Conservation (phyloP, 108 stramenopile species). For the Nannochloropsis granulata region DNA sequence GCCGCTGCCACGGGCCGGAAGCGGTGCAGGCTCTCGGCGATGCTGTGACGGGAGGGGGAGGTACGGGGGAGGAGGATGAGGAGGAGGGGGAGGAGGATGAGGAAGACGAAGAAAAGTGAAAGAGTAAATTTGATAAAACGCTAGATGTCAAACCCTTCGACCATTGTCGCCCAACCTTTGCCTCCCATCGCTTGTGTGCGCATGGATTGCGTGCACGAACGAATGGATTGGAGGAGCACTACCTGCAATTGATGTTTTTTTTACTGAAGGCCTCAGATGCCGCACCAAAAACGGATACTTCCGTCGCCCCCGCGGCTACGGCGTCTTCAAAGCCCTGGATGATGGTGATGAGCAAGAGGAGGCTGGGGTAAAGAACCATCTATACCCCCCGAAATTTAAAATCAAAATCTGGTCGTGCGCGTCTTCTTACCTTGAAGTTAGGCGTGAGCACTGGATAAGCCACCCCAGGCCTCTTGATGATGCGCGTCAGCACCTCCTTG, state of each 20-base stretch:
- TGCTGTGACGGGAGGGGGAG: conserved; percentile 13
- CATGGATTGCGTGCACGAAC: too few species aligned
- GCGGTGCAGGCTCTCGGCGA: conserved; percentile 57
- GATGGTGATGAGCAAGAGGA: neutral
- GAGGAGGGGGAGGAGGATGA: neutral
- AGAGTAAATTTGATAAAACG: too few species aligned
- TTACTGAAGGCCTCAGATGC: conserved; percentile 63
- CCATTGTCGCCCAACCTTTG: too few species aligned
- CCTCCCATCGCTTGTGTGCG: too few species aligned
- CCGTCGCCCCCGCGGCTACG: neutral
- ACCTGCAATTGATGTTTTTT: conserved; percentile 58
- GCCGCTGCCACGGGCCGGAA: conserved; percentile 43
- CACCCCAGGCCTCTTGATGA: conserved; percentile 16
- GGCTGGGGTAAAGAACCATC: neutral
- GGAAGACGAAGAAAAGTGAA: too few species aligned
- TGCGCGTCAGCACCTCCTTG: conserved; percentile 39
- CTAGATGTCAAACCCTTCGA: too few species aligned
- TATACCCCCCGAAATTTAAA: conserved; percentile 35
- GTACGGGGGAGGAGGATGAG: neutral
- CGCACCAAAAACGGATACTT: conserved; percentile 65
- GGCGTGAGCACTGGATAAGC: conserved; percentile 49
- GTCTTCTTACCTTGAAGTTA: conserved; percentile 44
- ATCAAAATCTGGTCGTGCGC: neutral
- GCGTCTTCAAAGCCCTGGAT: neutral
- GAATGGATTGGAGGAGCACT: too few species aligned